Percentiles rank a stretch among this genome's conserved stretches.
These are phyloP conservation scores for Lotus japonicus DNA, from an alignment of 306 rosid genomes.

Conservation along the genomic window DNA sequence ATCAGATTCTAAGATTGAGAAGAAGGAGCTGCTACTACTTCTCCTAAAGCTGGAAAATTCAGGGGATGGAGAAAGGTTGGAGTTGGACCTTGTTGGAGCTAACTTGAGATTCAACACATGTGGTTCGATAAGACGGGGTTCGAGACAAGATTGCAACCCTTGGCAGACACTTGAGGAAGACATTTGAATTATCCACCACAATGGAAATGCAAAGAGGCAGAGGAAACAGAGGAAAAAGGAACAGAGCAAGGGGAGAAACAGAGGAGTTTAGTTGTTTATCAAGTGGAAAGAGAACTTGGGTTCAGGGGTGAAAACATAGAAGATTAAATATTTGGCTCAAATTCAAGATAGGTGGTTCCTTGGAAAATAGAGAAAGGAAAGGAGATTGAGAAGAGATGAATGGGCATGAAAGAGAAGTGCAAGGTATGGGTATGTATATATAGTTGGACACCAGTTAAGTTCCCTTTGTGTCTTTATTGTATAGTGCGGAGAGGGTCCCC, in stretches of 20 bases:
- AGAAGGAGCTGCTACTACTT: background rate
- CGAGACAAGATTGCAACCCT: constrained; percentile 42
- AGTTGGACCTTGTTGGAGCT: constrained; percentile 22
- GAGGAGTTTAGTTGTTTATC: constrained; percentile 10
- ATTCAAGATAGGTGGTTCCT: background rate
- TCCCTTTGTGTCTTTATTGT: too few relatives aligned
- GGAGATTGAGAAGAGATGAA: constrained; percentile 1
- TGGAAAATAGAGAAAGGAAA: too few relatives aligned
- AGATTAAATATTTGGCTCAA: constrained; percentile 9
- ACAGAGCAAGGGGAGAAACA: constrained; percentile 19
- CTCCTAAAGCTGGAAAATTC: background rate
- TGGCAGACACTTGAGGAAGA: constrained; percentile 39
- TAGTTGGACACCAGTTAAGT: constrained; percentile 33
- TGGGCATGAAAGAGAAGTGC: constrained; percentile 29
- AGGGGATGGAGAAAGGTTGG: too few relatives aligned
- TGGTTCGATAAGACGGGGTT: constrained; percentile 26
- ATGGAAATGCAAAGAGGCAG: background rate
- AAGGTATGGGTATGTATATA: constrained; percentile 35
- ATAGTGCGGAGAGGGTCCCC: background rate
- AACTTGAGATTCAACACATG: constrained; percentile 32
- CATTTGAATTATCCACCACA: constrained; percentile 18
- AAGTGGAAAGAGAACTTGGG: background rate
- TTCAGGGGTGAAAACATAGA: constrained; percentile 4
- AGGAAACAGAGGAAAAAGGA: too few relatives aligned
- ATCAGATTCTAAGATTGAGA: background rate